phyloP scores from a whole-genome alignment of 2,329 filamentous ascomycete species.

The Cladosporium sp. region DNA sequence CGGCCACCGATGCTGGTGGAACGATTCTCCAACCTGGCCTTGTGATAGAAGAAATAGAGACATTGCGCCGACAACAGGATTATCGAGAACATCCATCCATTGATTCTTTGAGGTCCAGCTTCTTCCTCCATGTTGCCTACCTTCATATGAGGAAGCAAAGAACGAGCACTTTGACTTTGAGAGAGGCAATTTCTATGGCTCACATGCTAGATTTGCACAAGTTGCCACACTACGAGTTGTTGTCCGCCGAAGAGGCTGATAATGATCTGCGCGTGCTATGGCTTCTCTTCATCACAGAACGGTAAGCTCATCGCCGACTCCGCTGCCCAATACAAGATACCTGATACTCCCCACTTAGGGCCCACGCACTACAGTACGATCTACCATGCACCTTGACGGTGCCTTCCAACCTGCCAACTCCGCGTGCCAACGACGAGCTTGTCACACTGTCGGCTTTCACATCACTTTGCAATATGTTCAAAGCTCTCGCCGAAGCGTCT shows the following conservation, averaged over 20 bases:
- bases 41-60: constrained; percentile 14
- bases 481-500: constrained; percentile 6
- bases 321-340: too few relatives aligned
- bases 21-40: not conserved
- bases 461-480: constrained; percentile 19
- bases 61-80: constrained; percentile 5
- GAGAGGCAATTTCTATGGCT: constrained; percentile 16
- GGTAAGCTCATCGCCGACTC: too few relatives aligned
- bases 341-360: not conserved
- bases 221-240: constrained; percentile 10
- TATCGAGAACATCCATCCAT: constrained; percentile 15
- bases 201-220: constrained; percentile 17
- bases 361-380: constrained; percentile 14
- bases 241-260: not conserved
- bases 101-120: constrained; percentile 11
- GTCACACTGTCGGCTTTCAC: constrained; percentile 9
- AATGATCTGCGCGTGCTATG: constrained; percentile 13
- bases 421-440: not conserved
- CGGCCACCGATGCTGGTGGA: constrained; percentile 1
- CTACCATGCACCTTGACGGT: constrained; percentile 12
- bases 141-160: constrained; percentile 11
- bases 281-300: constrained; percentile 20
- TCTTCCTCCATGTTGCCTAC: constrained; percentile 18
- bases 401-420: constrained; percentile 3
- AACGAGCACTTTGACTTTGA: constrained; percentile 15